These are phyloP conservation scores for Periconia sp. DNA, from an alignment of 2,329 filamentous ascomycete species.

Conservation along the genomic window DNA sequence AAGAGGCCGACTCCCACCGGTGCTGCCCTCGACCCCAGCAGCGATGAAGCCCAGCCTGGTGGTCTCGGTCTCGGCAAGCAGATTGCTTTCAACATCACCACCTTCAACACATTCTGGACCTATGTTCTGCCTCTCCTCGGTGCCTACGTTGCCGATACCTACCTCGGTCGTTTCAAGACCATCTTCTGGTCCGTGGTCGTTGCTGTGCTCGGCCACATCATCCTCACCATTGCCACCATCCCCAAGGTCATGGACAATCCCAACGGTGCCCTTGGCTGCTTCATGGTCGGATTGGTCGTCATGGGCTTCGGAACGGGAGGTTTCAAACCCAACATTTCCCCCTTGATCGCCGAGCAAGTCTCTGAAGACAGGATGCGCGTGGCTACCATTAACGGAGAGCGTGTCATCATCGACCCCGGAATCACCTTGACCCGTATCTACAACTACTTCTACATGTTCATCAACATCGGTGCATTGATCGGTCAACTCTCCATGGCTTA, in stretches of 20 bases:
- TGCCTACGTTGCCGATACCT: slow-evolving; percentile 62
- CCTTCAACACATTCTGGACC: slow-evolving; percentile 59
- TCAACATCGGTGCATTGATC: slow-evolving; percentile 41
- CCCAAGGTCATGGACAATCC: slow-evolving; percentile 52
- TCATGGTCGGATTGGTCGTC: slow-evolving; percentile 59
- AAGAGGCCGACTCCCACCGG: slow-evolving; percentile 32
- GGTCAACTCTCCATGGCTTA: slow-evolving; percentile 44
- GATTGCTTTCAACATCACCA: slow-evolving; percentile 53
- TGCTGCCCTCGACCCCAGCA: slow-evolving; percentile 26
- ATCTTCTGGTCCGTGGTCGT: slow-evolving; percentile 59
- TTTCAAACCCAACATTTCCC: slow-evolving; percentile 68
- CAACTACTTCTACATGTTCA: slow-evolving; percentile 48
- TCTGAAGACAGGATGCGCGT: slow-evolving; percentile 55
- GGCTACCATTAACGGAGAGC: slow-evolving; percentile 52
- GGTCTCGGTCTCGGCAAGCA: slow-evolving; percentile 59
- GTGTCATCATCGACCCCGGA: slow-evolving; percentile 66
- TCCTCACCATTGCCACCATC: slow-evolving; percentile 58
- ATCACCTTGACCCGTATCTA: slow-evolving; percentile 70
- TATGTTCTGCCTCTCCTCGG: slow-evolving; percentile 61
- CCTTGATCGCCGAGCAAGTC: slow-evolving; percentile 65
- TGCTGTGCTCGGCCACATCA: slow-evolving; percentile 60
- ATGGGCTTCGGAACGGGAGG: slow-evolving; percentile 69
- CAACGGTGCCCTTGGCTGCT: slow-evolving; percentile 56
- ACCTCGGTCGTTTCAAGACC: slow-evolving; percentile 63
- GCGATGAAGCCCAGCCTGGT: slow-evolving; percentile 45